phyloP scores from a whole-genome alignment of 1,139 yeast genomes.

The Magnusiomyces ingens region DNA sequence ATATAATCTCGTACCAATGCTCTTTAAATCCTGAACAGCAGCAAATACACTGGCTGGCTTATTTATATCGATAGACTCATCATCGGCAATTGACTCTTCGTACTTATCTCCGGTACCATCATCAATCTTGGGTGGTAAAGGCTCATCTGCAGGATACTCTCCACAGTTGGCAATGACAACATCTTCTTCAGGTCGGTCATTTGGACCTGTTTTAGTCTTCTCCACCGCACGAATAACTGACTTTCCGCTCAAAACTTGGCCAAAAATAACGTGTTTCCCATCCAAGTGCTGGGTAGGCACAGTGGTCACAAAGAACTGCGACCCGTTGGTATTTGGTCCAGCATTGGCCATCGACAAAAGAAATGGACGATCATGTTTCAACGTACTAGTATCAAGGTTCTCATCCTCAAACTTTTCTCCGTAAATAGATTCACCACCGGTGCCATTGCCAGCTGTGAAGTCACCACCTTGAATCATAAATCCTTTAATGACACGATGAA shows the following conservation, averaged over 20 bases:
- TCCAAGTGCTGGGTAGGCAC: slow-evolving; percentile 78
- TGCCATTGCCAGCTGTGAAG: slow-evolving; percentile 81
- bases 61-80: slow-evolving; percentile 53
- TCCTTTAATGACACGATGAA: slow-evolving; percentile 82
- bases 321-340: slow-evolving; percentile 92
- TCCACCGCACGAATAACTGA: slow-evolving; percentile 75
- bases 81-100: slow-evolving; percentile 72
- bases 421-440: slow-evolving; percentile 92
- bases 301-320: slow-evolving; percentile 87
- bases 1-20: slow-evolving; percentile 68
- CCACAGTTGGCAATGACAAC: slow-evolving; percentile 79
- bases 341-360: slow-evolving; percentile 94
- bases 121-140: slow-evolving; percentile 35
- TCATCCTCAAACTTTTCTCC: slow-evolving; percentile 96
- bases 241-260: slow-evolving; percentile 78
- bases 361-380: slow-evolving; percentile 77
- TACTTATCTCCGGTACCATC: slow-evolving; percentile 84
- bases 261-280: slow-evolving; percentile 95
- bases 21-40: slow-evolving; percentile 64
- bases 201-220: slow-evolving; percentile 44
- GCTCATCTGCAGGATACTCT: slow-evolving; percentile 53
- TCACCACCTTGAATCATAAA: slow-evolving; percentile 98
- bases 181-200: slow-evolving; percentile 60
- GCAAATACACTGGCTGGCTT: slow-evolving; percentile 57
- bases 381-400: slow-evolving; percentile 23